phyloP scores from a whole-genome alignment of 139 green algal species.

The Chlorella sp. region DNA sequence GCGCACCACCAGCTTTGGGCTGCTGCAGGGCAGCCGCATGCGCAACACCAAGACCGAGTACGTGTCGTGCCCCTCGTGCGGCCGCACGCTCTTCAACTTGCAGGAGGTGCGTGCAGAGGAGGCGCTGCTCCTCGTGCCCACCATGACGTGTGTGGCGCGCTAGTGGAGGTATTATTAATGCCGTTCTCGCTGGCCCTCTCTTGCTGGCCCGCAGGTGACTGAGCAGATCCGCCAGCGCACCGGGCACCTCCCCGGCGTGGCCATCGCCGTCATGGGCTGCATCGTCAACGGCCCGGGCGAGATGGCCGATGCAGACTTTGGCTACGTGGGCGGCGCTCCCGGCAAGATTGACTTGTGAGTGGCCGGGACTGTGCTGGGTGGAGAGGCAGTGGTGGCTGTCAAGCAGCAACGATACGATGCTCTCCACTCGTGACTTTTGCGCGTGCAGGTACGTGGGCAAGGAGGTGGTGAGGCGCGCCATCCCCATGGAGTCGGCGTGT shows the following conservation, averaged over 20 bases:
- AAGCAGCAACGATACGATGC: no score
- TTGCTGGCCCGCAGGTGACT: conserved; percentile 57
- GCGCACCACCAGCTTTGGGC: conserved; percentile 87
- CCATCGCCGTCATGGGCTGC: conserved; percentile 99
- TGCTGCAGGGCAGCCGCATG: conserved; percentile 96
- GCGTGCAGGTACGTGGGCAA: conserved; percentile 95
- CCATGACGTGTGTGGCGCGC: not conserved
- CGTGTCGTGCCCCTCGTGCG: conserved; percentile 94
- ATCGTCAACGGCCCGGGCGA: conserved; percentile 98
- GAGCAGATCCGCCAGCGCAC: conserved; percentile 88
- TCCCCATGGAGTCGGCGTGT: conserved; percentile 79
- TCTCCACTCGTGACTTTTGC: no score
- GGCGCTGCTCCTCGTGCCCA: no score
- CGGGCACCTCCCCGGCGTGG: conserved; percentile 91
- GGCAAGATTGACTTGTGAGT: conserved; percentile 87
- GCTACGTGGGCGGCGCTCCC: conserved; percentile 81
- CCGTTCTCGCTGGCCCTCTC: no score
- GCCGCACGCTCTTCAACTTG: conserved; percentile 97
- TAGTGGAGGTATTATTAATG: no score
- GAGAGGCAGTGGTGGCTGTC: no score
- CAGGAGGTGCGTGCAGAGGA: conserved; percentile 86
- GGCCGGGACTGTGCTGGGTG: not conserved
- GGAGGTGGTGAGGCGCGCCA: conserved; percentile 87
- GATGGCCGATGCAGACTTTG: conserved; percentile 99
- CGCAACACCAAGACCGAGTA: conserved; percentile 99